phyloP scores from a whole-genome alignment of 441 rosid genomes.

The Arabidopsis lyrata region DNA sequence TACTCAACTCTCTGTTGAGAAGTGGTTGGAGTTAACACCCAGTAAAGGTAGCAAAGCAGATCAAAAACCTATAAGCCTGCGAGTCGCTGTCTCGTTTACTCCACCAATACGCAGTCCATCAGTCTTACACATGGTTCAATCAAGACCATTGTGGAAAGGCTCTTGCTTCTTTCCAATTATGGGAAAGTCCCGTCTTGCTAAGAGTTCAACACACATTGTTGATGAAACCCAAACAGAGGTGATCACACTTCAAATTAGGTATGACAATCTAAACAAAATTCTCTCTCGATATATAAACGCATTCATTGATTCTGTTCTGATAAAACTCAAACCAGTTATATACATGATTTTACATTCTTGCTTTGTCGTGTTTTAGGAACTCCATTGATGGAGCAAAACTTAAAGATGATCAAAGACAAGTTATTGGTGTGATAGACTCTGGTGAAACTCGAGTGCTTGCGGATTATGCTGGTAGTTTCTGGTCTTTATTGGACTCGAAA shows the following conservation, averaged over 20 bases:
- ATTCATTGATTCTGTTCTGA: background rate
- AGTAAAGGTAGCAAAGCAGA: conserved; percentile 46
- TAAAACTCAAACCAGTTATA: background rate
- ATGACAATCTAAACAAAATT: conserved; percentile 29
- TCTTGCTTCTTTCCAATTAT: conserved; percentile 60
- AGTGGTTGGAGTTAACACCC: conserved; percentile 79
- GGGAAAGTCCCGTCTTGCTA: conserved; percentile 51
- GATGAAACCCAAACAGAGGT: conserved; percentile 65
- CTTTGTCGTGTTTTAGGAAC: conserved; percentile 45
- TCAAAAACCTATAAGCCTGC: conserved; percentile 64
- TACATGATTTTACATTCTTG: conserved; percentile 1
- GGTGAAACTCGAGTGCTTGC: conserved; percentile 66
- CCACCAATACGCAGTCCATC: conserved; percentile 60
- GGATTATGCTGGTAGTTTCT: conserved; percentile 56
- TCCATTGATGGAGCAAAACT: conserved; percentile 41
- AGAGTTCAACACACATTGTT: conserved; percentile 53
- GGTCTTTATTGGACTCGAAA: conserved; percentile 74
- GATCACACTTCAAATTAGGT: conserved; percentile 83
- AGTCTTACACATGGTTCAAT: conserved; percentile 59
- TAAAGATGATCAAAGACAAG: conserved; percentile 56
- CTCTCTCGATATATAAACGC: conserved; percentile 15
- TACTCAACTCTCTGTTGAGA: conserved; percentile 67
- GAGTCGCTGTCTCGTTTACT: conserved; percentile 70
- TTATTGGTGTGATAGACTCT: conserved; percentile 52
- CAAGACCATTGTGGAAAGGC: conserved; percentile 47